Conservation (phyloP, 2,329 filamentous ascomycete species). For the Fusarium mexicanum region DNA sequence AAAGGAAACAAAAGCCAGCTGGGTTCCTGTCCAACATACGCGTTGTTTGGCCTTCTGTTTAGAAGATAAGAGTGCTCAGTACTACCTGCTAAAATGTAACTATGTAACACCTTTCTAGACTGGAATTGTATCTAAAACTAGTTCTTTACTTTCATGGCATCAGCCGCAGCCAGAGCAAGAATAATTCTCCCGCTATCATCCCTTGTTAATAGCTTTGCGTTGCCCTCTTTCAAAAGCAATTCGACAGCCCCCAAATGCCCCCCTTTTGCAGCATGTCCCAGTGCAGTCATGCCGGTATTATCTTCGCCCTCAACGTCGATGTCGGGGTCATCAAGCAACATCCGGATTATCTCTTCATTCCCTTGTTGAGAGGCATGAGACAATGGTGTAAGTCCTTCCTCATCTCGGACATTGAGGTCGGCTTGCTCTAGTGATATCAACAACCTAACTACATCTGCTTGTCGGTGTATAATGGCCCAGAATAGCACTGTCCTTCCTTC, state of each 20-base stretch:
- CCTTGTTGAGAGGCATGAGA: not conserved
- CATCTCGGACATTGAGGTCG: not conserved
- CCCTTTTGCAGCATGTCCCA: not conserved
- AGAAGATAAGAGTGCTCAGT: too few species aligned
- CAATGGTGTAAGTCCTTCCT: not conserved
- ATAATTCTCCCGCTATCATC: not conserved
- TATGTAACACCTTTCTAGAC: too few species aligned
- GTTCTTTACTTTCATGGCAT: too few species aligned
- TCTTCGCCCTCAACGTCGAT: not conserved
- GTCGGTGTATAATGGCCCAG: not conserved
- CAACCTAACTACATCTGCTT: not conserved
- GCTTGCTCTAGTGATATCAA: not conserved
- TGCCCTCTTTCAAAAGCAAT: not conserved
- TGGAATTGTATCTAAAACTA: too few species aligned
- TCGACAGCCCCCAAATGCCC: not conserved
- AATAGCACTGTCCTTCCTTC: accelerated
- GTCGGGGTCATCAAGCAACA: not conserved
- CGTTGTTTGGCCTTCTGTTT: too few species aligned
- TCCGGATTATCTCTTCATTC: not conserved
- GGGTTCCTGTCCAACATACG: too few species aligned
- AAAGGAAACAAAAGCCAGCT: too few species aligned
- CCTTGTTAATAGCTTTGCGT: not conserved
- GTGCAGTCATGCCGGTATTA: not conserved
- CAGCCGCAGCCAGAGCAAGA: not conserved
- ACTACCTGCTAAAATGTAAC: too few species aligned